Base-by-base conservation (phyloP, 106 monocot genomes). In the Dactylorhiza incarnata region DNA sequence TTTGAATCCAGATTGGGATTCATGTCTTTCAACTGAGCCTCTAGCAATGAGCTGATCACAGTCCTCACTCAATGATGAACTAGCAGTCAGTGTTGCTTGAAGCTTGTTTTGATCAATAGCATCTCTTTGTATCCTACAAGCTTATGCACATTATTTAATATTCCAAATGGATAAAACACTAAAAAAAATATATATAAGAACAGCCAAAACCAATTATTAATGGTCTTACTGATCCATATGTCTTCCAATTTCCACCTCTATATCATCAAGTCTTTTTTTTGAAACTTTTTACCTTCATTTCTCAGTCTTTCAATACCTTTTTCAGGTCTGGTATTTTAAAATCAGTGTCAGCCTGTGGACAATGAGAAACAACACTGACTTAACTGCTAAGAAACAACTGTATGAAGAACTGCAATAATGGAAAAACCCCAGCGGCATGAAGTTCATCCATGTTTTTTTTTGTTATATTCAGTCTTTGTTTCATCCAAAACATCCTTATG, bases 11-110 rank as follows among this genome's bases (percentile, higher is more conserved):
- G 81, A 63, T 97, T 97, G 24, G 97, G 94, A 78, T 84, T 93
- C 97, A 97, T 86, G 22, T 94, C 94, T 82, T 97, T 97, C 45
- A 97, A 84, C 79, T 94, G 97, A 79, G 91, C 87, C 84, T 94
- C 91, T 26, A 97, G 77, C 78, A 97, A 83, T 58, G 87, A 80
- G 47, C 93, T 89, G 77, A 82, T 94, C 91, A 83, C 84, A 87
- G 5, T 43, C 75, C 68, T 80, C 79, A 76, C 80, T 79, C 25
- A 86, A 46, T 73, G 84, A 79, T n/a, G n/a, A n/a, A 6, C 62
- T 67, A 77, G 91, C 93, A 78, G 20, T 58, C 46, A 91, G 74
- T 71, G 87, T 76, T 25, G 74, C 84, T 52, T 91, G 81, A 81
- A 97, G 76, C 51, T 97, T 93, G 68, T 89, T 87, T 73, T 84